phyloP scores from a whole-genome alignment of 441 rosid genomes.

The Pelargonium myrrhifolium region DNA sequence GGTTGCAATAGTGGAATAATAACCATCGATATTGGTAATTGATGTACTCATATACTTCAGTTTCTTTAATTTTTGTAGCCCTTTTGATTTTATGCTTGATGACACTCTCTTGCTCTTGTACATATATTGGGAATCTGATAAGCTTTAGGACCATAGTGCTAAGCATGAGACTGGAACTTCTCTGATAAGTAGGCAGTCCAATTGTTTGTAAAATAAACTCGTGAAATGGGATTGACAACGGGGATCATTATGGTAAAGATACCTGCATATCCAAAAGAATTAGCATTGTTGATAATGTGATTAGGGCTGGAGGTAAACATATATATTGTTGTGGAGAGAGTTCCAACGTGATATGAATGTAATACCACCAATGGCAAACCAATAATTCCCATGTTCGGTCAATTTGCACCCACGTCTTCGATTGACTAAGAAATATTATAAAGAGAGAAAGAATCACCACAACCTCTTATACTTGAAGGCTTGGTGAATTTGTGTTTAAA shows the following conservation, averaged over 20 bases:
- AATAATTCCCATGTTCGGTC: too few relatives aligned
- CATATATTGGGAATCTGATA: not conserved
- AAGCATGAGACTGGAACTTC: not conserved
- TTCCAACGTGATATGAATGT: too few relatives aligned
- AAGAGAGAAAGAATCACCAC: too few relatives aligned
- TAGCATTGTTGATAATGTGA: not conserved
- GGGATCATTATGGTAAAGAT: not conserved
- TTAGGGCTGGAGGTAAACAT: not conserved
- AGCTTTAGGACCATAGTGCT: not conserved
- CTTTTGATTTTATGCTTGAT: not conserved
- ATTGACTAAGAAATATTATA: too few relatives aligned
- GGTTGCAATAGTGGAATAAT: slow-evolving; percentile 85
- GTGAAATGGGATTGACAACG: not conserved
- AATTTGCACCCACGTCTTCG: too few relatives aligned
- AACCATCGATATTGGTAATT: slow-evolving; percentile 62
- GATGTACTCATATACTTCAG: not conserved
- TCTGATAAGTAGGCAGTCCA: not conserved
- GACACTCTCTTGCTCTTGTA: not conserved
- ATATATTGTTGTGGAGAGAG: too few relatives aligned
- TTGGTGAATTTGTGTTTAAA: too few relatives aligned
- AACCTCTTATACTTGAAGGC: too few relatives aligned
- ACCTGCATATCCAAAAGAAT: not conserved
- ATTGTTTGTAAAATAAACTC: not conserved
- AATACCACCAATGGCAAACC: too few relatives aligned
- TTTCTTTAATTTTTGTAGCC: not conserved